Evolutionary conservation across 441 rosid genomes (phyloP).

Genomic region (Cnidoscolus chayamansa): DNA sequence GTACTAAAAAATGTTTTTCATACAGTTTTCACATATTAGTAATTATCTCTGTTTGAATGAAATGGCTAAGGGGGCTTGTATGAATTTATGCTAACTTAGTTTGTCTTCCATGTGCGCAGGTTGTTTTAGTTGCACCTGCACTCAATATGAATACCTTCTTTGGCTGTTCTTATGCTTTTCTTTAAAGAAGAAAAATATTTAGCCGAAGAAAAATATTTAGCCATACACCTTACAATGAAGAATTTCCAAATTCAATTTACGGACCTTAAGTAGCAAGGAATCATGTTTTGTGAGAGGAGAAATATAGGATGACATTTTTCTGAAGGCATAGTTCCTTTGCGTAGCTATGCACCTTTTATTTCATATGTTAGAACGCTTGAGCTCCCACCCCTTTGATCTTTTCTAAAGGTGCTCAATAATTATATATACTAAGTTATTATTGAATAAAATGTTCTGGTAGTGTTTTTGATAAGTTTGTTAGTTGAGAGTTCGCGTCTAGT

Average conservation of each 20-base stretch:
- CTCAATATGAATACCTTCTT: background rate
- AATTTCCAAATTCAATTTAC: background rate
- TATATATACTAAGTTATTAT: background rate
- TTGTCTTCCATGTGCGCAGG: no score
- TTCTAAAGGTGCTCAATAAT: background rate
- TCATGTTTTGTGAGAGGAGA: background rate
- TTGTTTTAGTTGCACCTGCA: background rate
- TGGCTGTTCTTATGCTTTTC: background rate
- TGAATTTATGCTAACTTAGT: no score
- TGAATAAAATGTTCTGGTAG: background rate
- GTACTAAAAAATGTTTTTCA: background rate
- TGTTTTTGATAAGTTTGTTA: background rate
- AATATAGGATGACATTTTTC: background rate
- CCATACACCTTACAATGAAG: background rate
- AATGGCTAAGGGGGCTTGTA: background rate
- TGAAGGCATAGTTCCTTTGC: background rate
- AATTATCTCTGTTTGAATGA: background rate
- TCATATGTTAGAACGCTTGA: background rate
- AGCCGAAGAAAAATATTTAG: background rate
- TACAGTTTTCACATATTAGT: background rate
- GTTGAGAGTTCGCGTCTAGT: background rate
- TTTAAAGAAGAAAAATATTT: background rate
- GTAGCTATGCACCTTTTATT: background rate
- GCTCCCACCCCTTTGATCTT: background rate
- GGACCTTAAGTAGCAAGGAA: background rate